phyloP scores from a whole-genome alignment of 306 rosid genomes.

The Ziziphus jujuba region DNA sequence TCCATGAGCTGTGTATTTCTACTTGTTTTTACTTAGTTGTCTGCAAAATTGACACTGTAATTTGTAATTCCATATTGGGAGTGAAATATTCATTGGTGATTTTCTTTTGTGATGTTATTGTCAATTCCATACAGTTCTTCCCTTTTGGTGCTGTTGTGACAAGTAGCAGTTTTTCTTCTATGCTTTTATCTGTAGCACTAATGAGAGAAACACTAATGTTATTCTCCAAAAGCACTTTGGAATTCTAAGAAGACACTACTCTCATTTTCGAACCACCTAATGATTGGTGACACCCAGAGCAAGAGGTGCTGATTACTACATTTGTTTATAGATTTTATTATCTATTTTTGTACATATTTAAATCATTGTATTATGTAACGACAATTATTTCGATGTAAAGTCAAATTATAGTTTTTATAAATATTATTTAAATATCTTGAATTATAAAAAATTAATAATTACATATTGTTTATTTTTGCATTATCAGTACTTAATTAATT shows the following conservation, averaged over 20 bases:
- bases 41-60: conserved; percentile 15
- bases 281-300: no score
- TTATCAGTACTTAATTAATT: no score
- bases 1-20: conserved; percentile 14
- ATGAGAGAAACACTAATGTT: background rate
- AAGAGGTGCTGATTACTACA: no score
- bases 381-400: no score
- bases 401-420: no score
- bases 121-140: background rate
- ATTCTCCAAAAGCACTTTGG: background rate
- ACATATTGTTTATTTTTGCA: no score
- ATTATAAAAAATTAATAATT: no score
- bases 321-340: no score
- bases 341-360: no score
- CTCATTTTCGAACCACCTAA: no score
- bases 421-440: no score
- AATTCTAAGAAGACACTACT: background rate
- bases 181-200: background rate
- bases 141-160: background rate
- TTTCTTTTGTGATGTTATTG: background rate
- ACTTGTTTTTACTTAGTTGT: conserved; percentile 15
- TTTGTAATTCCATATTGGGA: conserved; percentile 18
- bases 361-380: no score
- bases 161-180: background rate
- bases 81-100: conserved; percentile 18